Base-by-base conservation (phyloP, 176 grass and related monocot genomes). In the Melocanna baccifera region DNA sequence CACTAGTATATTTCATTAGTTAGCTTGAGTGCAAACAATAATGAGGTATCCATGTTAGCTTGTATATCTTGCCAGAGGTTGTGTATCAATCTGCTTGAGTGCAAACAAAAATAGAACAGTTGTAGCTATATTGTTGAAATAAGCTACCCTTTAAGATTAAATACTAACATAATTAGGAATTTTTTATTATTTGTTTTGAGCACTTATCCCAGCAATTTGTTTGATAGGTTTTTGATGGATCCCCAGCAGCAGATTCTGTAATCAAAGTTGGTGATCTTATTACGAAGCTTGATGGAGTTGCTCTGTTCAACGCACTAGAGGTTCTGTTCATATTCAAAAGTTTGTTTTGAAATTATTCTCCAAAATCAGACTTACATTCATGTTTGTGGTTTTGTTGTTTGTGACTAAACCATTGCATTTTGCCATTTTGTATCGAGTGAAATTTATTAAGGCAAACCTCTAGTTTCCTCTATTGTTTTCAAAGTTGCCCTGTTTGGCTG, bases 231-330 rank as follows among this genome's bases (percentile, higher is more conserved):
- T 25, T 40, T 58, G 36, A 26, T 42, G 74, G n/a, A 77, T 77
- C 74, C 36, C 55, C 74, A 11, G 36, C 74, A 59, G 12, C 6
- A 26, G 18, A 41, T 18, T 77, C 36, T 61, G 74, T 53, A 26
- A 61, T 61, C 22, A 77, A 42, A 77, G 74, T 7, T 61, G 74
- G 55, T 2, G 74, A 77, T 61, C 12, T 77, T 34, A 61, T 77
- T 61, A 10, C n/a, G 0, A 77, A 77, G n/a, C 36, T 77, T n/a
- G 55, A 77, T 61, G 74, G 15, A 40, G 36, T 42, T 36, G 22
- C 55, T 4, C 7, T 77, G n/a, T 61, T 25, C 53, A 77, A 5
- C 43, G 55, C 74, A 42, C 36, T 42, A 18, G 22, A 15, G 73
- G 73, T 76, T 25, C 36, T 76, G 4, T 55, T 53, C 32, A 4